phyloP scores from a whole-genome alignment of 768 basidiomycete species.

The Xanthoconium purpureum region DNA sequence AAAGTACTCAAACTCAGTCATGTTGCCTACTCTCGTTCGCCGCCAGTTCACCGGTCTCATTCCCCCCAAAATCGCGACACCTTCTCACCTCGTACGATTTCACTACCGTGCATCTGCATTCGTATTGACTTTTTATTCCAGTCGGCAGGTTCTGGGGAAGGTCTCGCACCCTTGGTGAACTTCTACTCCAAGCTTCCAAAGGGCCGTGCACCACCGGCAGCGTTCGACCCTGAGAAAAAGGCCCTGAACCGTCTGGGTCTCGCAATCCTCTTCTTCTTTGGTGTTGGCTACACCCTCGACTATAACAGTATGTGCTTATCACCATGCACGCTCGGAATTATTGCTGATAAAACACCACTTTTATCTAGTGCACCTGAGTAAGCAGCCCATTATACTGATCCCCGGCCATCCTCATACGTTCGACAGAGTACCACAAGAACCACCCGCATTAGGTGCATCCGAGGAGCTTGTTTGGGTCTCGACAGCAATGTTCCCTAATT shows the following conservation, averaged over 20 bases:
- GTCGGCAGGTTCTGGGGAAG: constrained; percentile 79
- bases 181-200: constrained; percentile 98
- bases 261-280: constrained; percentile 59
- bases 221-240: constrained; percentile 77
- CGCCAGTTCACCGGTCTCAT: constrained; percentile 82
- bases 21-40: constrained; percentile 83
- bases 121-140: constrained; percentile 31
- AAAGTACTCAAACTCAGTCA: constrained; percentile 34
- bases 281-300: constrained; percentile 75
- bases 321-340: neutral
- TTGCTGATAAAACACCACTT: constrained; percentile 8
- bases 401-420: constrained; percentile 22
- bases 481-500: constrained; percentile 5
- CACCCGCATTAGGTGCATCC: constrained; percentile 60
- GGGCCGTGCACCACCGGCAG: constrained; percentile 63
- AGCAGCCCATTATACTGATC: constrained; percentile 29
- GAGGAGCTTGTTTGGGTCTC: neutral
- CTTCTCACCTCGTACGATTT: constrained; percentile 68
- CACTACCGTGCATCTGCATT: neutral
- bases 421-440: constrained; percentile 85
- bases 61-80: constrained; percentile 94
- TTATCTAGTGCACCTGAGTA: constrained; percentile 77
- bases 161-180: constrained; percentile 81
- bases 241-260: constrained; percentile 54
- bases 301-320: constrained; percentile 71